Conservation (phyloP, 176 grass and related monocot genomes). For the Triticum dicoccoides region DNA sequence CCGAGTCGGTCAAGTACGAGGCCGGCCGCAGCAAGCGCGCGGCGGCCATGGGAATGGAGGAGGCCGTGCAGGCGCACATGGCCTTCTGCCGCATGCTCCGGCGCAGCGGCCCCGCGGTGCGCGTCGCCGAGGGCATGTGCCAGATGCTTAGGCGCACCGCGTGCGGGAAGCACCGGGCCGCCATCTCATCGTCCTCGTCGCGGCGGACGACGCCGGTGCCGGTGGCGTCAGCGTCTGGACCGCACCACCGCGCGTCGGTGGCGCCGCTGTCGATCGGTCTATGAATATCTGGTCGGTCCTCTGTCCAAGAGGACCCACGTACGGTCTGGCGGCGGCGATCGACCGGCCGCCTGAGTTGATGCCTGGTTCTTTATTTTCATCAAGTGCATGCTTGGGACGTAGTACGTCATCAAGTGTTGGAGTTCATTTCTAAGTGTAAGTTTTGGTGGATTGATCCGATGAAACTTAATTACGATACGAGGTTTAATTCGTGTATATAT, state of each 20-base stretch:
- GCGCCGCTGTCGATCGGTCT: not conserved
- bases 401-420: not conserved
- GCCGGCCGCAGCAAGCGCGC: conserved; percentile 31
- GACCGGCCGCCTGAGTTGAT: not conserved
- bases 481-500: not conserved
- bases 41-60: conserved; percentile 32
- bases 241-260: not conserved
- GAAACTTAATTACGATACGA: not conserved
- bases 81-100: conserved; percentile 66
- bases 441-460: not conserved
- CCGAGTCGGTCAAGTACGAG: conserved; percentile 77
- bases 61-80: conserved; percentile 68
- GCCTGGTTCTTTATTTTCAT: not conserved
- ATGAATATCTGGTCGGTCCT: not conserved
- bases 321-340: too few relatives aligned
- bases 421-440: not conserved
- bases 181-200: not conserved
- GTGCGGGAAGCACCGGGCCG: conserved; percentile 14
- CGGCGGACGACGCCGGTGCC: conserved; percentile 22
- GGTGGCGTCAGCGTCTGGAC: not conserved
- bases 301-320: too few relatives aligned
- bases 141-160: conserved; percentile 62
- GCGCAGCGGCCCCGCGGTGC: conserved; percentile 44
- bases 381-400: not conserved
- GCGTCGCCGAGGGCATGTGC: conserved; percentile 81